Conservation (phyloP, 2,329 filamentous ascomycete species). For the Alternaria metachromatica region DNA sequence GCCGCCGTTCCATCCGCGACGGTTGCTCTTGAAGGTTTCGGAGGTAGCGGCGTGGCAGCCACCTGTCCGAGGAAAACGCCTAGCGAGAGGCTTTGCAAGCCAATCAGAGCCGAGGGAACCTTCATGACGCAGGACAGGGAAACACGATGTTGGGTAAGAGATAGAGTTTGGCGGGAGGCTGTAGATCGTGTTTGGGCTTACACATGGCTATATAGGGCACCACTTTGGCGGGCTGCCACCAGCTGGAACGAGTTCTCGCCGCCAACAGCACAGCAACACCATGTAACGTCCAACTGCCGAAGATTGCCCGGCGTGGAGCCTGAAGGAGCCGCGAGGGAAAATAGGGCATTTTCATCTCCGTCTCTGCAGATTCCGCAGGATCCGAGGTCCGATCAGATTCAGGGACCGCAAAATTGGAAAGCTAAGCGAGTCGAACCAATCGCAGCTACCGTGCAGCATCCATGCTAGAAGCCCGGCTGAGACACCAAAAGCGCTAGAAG, state of each 20-base stretch:
- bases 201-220: conserved; percentile 14
- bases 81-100: conserved; percentile 13
- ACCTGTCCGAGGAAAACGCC: conserved; percentile 10
- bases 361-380: conserved; percentile 4
- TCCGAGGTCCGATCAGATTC: conserved; percentile 4
- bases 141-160: neutral
- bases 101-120: conserved; percentile 3
- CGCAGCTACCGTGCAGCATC: neutral
- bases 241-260: conserved; percentile 5
- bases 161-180: conserved; percentile 12
- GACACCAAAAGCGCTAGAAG: neutral
- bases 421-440: conserved; percentile 8
- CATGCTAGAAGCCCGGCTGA: conserved; percentile 1
- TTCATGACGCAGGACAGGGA: conserved; percentile 15
- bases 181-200: conserved; percentile 8
- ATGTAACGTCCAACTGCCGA: conserved; percentile 5
- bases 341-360: conserved; percentile 12
- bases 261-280: conserved; percentile 5
- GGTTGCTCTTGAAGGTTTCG: conserved; percentile 7
- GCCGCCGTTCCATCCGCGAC: conserved; percentile 12
- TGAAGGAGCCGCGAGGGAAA: conserved; percentile 1
- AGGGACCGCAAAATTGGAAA: neutral
- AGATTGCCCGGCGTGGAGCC: conserved; percentile 11
- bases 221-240: neutral
- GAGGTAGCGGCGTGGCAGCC: conserved; percentile 13